Evolutionary conservation across 1,284 basidiomycete species (phyloP).

Genomic region (Dichomitus squalens): DNA sequence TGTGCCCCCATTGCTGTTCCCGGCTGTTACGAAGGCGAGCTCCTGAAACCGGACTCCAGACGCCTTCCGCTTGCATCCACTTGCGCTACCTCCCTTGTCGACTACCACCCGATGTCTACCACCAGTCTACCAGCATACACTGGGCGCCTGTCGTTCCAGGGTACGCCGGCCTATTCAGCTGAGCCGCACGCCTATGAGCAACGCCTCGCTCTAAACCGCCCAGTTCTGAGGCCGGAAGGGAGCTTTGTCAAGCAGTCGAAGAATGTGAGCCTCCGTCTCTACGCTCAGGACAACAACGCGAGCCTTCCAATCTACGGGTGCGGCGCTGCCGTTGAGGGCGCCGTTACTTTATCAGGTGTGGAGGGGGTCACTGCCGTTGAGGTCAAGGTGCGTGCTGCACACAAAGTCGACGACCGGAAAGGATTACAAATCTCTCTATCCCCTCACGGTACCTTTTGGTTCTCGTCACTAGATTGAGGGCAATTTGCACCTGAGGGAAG

Average conservation of each 20-base stretch:
- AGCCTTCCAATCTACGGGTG: conserved; percentile 59
- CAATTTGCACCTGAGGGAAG: conserved; percentile 56
- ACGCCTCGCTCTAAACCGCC: conserved; percentile 48
- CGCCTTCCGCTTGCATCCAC: neutral
- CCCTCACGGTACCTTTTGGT: neutral
- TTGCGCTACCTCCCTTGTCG: neutral
- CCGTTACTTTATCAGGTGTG: conserved; percentile 54
- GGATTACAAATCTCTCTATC: neutral
- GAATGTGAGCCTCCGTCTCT: conserved; percentile 51
- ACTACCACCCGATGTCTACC: conserved; percentile 33
- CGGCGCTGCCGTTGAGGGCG: conserved; percentile 55
- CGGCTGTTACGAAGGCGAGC: neutral
- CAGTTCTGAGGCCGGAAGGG: conserved; percentile 40
- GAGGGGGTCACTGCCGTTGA: conserved; percentile 63
- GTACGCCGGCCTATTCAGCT: conserved; percentile 36
- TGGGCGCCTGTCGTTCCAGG: conserved; percentile 20
- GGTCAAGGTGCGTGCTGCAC: conserved; percentile 49
- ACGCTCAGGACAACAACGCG: conserved; percentile 50
- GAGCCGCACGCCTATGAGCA: conserved; percentile 59
- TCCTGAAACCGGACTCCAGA: no score
- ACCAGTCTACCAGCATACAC: conserved; percentile 37
- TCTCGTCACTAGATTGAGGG: conserved; percentile 56
- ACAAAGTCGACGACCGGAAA: neutral
- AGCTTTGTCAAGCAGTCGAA: conserved; percentile 65
- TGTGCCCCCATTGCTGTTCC: neutral